Conservation (phyloP, 2,329 filamentous ascomycete genomes). For the Cordyceps militaris region DNA sequence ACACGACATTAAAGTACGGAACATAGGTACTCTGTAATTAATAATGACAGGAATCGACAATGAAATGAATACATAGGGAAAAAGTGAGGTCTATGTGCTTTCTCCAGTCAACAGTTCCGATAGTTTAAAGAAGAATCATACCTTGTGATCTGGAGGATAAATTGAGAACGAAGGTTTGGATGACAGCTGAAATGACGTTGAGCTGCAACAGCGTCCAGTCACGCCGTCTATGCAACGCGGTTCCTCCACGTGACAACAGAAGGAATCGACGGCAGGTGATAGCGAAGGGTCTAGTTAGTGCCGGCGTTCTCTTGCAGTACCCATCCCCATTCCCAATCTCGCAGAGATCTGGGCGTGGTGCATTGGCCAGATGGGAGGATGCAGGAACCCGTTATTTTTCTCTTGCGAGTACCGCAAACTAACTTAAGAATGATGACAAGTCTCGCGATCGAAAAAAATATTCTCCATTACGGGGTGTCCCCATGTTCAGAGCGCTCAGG, state of each 20-base stretch:
- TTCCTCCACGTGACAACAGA: neutral
- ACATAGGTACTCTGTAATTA: constrained; percentile 9
- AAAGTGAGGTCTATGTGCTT: neutral
- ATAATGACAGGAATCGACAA: constrained; percentile 11
- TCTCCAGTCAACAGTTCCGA: neutral
- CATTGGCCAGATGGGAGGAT: constrained; percentile 4
- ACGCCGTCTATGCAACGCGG: neutral
- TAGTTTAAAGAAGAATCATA: too few relatives aligned
- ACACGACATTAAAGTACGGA: constrained; percentile 4
- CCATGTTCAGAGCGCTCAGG: neutral
- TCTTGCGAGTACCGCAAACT: neutral
- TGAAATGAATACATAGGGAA: neutral
- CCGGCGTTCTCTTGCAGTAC: neutral
- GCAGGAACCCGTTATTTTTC: constrained; percentile 5
- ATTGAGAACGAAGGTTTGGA: neutral
- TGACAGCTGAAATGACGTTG: too few relatives aligned
- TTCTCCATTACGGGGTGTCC: neutral
- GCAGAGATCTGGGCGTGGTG: neutral
- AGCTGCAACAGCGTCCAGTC: neutral
- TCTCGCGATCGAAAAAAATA: neutral
- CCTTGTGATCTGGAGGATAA: too few relatives aligned
- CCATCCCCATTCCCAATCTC: neutral
- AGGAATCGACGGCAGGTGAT: neutral
- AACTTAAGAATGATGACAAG: neutral
- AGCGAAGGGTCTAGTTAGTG: neutral